phyloP scores from a whole-genome alignment of 164 flowering plant genomes.

The Amborella trichopoda region DNA sequence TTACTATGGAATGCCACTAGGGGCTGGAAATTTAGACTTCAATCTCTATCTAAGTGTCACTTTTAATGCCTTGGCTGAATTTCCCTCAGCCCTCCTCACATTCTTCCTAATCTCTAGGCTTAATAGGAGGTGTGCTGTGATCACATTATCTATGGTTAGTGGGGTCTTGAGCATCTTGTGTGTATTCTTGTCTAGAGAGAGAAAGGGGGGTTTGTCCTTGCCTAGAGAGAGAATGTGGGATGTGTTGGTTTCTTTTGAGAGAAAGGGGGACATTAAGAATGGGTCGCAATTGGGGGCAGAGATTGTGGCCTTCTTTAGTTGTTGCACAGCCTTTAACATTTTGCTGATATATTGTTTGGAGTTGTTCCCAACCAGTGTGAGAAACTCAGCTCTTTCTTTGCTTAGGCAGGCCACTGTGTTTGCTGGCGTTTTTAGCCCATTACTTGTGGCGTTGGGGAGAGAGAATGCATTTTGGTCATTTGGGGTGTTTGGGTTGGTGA shows the following conservation, averaged over 20 bases:
- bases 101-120: constrained; percentile 26
- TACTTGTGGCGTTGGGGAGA: constrained; percentile 41
- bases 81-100: constrained; percentile 35
- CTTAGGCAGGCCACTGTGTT: constrained; percentile 48
- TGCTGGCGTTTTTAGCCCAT: constrained; percentile 50
- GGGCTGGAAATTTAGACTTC: constrained; percentile 28
- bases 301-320: constrained; percentile 43
- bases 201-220: too few relatives aligned
- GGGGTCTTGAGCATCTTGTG: constrained; percentile 32
- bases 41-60: constrained; percentile 42
- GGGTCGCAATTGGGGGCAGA: constrained; percentile 34
- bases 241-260: too few relatives aligned
- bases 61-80: constrained; percentile 44
- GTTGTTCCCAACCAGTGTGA: constrained; percentile 75
- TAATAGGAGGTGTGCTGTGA: constrained; percentile 20
- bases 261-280: too few relatives aligned
- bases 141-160: constrained; percentile 22
- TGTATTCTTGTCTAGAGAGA: too few relatives aligned
- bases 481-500: constrained; percentile 46
- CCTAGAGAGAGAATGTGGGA: too few relatives aligned
- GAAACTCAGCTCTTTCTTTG: constrained; percentile 74
- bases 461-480: constrained; percentile 14
- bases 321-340: constrained; percentile 33
- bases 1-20: constrained; percentile 73
- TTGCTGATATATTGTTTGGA: constrained; percentile 46